Conservation (phyloP, 768 basidiomycete genomes). For the Phylloporus scabripes region DNA sequence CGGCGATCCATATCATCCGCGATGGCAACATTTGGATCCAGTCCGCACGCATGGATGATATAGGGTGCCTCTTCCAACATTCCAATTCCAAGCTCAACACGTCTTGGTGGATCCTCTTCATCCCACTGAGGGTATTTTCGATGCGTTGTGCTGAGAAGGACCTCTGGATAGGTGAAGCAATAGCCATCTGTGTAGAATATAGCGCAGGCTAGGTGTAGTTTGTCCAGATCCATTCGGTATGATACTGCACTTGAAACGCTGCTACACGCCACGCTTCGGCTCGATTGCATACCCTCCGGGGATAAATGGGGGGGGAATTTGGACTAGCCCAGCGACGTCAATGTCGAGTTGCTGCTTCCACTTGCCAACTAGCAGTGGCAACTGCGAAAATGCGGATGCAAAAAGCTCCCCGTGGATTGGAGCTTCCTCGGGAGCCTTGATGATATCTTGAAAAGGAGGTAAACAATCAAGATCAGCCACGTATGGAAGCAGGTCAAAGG, state of each 20-base stretch:
- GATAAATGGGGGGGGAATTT: too few relatives aligned
- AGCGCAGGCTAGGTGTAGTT: conserved; percentile 8
- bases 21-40: conserved; percentile 7
- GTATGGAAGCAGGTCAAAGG: too few relatives aligned
- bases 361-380: conserved; percentile 1
- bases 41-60: conserved; percentile 2
- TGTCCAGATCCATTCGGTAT: background rate
- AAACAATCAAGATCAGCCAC: too few relatives aligned
- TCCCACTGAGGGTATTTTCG: too few relatives aligned
- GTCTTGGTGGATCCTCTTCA: too few relatives aligned
- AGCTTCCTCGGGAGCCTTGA: conserved; percentile 1
- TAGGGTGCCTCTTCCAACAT: background rate
- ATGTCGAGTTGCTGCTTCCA: conserved; percentile 8
- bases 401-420: background rate
- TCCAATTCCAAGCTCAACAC: too few relatives aligned
- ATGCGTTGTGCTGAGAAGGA: too few relatives aligned
- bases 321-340: background rate
- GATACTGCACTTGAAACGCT: too few relatives aligned
- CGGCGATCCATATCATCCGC: conserved; percentile 8
- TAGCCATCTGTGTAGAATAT: background rate
- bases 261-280: too few relatives aligned
- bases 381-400: conserved; percentile 6
- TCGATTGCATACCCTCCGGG: too few relatives aligned
- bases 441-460: conserved; percentile 4
- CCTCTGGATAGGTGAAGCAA: too few relatives aligned